These are phyloP conservation scores for Mortierella sp. DNA, from an alignment of 371 early-diverging fungal species.

Conservation along the genomic window DNA sequence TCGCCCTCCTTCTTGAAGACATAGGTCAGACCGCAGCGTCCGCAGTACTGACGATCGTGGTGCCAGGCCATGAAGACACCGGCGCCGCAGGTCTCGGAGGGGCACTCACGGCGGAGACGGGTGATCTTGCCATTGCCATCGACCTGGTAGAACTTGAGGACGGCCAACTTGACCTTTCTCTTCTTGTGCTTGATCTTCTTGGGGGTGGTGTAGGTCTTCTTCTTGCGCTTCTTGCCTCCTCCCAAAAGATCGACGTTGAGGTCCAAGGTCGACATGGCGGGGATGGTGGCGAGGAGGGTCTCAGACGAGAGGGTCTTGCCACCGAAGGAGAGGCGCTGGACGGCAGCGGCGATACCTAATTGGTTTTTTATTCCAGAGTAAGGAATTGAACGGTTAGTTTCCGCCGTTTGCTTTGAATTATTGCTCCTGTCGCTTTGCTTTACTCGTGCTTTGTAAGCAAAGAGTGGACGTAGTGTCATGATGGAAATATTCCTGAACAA, in stretches of 20 bases:
- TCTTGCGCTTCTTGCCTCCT: conserved; percentile 99
- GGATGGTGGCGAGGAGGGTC: conserved; percentile 87
- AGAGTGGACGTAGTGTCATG: conserved; percentile 82
- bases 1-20: conserved; percentile 68
- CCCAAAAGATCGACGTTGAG: conserved; percentile 80
- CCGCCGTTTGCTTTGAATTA: too few species aligned
- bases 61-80: conserved; percentile 99
- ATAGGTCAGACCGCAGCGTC: conserved; percentile 74
- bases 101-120: conserved; percentile 98
- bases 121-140: conserved; percentile 97
- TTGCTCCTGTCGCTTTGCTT: too few species aligned
- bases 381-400: too few species aligned
- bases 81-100: conserved; percentile 95
- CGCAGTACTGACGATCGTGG: conserved; percentile 96
- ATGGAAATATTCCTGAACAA: conserved; percentile 32
- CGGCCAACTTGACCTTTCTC: conserved; percentile 97
- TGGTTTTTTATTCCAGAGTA: too few species aligned
- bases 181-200: conserved; percentile 99
- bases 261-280: conserved; percentile 93
- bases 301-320: conserved; percentile 93
- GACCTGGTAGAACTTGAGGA: conserved; percentile 98
- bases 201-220: conserved; percentile 99
- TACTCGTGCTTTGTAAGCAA: too few species aligned
- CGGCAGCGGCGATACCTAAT: conserved; percentile 88
- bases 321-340: conserved; percentile 94